Evolutionary conservation across 306 rosid species (phyloP).

Genomic region (Biancaea sappan): DNA sequence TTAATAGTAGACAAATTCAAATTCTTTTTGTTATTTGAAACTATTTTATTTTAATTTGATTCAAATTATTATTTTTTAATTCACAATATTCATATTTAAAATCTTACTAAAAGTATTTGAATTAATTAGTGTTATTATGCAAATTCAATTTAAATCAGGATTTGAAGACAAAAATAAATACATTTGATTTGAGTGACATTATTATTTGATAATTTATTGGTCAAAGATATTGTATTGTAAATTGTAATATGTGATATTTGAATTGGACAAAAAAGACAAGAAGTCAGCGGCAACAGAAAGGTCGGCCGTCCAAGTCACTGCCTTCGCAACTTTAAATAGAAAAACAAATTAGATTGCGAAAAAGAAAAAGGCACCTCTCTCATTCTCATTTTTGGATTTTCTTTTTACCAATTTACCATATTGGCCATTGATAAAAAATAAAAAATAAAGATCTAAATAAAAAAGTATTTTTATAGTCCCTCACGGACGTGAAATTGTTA

Average conservation of each 20-base stretch:
- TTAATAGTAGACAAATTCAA: too few species aligned
- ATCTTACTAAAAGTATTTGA: too few species aligned
- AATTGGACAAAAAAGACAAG: conserved; percentile 61
- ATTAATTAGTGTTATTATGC: too few species aligned
- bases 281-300: conserved; percentile 78
- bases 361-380: conserved; percentile 38
- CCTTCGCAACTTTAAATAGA: conserved; percentile 64
- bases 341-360: conserved; percentile 43
- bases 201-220: background rate
- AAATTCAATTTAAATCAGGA: background rate
- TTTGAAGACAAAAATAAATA: background rate
- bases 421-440: conserved; percentile 31
- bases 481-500: conserved; percentile 74
- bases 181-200: conserved; percentile 39
- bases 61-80: too few species aligned
- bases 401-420: conserved; percentile 41
- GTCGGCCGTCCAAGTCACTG: conserved; percentile 58
- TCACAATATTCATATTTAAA: too few species aligned
- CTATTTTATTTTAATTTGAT: too few species aligned
- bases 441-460: background rate
- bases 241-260: background rate
- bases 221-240: conserved; percentile 25
- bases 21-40: too few species aligned
- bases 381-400: conserved; percentile 26
- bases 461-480: conserved; percentile 43